A percentile compares a stretch with the other conserved stretches of the same genome.
These are phyloP conservation scores for Wickerhamiella vanderwaltii DNA, from an alignment of 805 yeast genomes.

Conservation along the genomic window DNA sequence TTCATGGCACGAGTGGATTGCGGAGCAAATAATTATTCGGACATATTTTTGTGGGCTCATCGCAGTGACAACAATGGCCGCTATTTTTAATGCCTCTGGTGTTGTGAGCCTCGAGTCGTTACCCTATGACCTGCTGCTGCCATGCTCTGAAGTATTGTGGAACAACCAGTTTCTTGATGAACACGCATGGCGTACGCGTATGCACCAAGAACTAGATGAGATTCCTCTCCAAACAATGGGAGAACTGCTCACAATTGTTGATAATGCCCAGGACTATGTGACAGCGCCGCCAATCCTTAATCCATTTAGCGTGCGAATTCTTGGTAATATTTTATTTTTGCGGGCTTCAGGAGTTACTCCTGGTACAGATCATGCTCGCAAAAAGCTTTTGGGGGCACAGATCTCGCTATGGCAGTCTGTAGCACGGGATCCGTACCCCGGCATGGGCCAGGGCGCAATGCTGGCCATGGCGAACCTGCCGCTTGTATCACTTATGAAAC, in stretches of 20 bases:
- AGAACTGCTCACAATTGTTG: slow-evolving; percentile 8
- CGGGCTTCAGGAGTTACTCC: slow-evolving; percentile 1
- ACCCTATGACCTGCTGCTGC: slow-evolving; percentile 20
- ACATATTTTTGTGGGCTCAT: slow-evolving; percentile 25
- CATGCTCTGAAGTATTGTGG: slow-evolving; percentile 27
- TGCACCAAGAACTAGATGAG: slow-evolving; percentile 2
- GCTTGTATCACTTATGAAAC: slow-evolving; percentile 6
- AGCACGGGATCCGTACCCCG: slow-evolving; percentile 12
- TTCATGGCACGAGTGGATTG: slow-evolving; percentile 23
- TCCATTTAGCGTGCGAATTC: slow-evolving; percentile 12
- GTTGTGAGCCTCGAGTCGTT: slow-evolving; percentile 9
- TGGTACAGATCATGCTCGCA: not conserved
- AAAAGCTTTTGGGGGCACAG: slow-evolving; percentile 3
- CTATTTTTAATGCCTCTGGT: slow-evolving; percentile 24
- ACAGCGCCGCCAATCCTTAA: slow-evolving; percentile 3
- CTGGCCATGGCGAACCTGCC: slow-evolving; percentile 11
- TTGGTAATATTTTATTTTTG: slow-evolving; percentile 11
- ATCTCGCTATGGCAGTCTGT: slow-evolving; percentile 6
- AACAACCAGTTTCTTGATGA: slow-evolving; percentile 19
- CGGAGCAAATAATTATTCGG: slow-evolving; percentile 23
- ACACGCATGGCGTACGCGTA: slow-evolving; percentile 17
- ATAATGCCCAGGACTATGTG: not conserved
- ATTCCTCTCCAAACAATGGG: slow-evolving; percentile 7
- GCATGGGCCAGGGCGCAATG: slow-evolving; percentile 14
- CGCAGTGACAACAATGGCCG: slow-evolving; percentile 23